A percentile compares a stretch with the other conserved stretches of the same genome.
Evolutionary conservation across 331 rosid species (phyloP).

Genomic region (Acacia concinna): DNA sequence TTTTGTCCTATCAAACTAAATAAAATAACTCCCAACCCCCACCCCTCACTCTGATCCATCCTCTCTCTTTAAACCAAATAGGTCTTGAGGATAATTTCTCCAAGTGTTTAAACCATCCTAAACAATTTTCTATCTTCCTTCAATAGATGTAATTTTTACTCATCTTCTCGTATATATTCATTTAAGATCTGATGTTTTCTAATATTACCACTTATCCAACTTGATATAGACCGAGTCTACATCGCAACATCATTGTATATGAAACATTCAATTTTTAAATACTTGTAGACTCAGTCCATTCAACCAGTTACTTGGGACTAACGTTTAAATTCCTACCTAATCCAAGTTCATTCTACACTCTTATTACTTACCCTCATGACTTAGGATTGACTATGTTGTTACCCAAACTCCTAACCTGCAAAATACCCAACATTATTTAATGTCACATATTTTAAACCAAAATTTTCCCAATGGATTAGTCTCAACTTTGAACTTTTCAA

Average conservation of each 20-base stretch:
- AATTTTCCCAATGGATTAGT: conserved; percentile 13
- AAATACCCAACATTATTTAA: background rate
- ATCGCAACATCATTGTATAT: background rate
- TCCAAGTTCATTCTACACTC: conserved; percentile 29
- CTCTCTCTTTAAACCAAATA: no score
- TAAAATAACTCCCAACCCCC: no score
- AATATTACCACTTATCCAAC: no score
- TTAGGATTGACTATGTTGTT: background rate
- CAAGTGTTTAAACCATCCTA: no score
- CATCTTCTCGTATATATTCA: background rate
- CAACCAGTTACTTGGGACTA: conserved; percentile 2
- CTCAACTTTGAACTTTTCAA: conserved; percentile 25
- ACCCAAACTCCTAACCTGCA: conserved; percentile 24
- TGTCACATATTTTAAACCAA: background rate
- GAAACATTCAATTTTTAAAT: background rate
- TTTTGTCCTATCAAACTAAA: no score
- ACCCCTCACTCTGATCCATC: no score
- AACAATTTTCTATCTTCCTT: no score
- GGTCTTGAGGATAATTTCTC: no score
- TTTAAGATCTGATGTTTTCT: no score
- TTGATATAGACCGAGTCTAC: background rate
- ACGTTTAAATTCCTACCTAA: conserved; percentile 33
- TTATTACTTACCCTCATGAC: conserved; percentile 20
- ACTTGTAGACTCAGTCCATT: background rate
- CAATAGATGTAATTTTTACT: no score